Conservation (phyloP, 805 yeast genomes). For the Myxozyma neglecta region DNA sequence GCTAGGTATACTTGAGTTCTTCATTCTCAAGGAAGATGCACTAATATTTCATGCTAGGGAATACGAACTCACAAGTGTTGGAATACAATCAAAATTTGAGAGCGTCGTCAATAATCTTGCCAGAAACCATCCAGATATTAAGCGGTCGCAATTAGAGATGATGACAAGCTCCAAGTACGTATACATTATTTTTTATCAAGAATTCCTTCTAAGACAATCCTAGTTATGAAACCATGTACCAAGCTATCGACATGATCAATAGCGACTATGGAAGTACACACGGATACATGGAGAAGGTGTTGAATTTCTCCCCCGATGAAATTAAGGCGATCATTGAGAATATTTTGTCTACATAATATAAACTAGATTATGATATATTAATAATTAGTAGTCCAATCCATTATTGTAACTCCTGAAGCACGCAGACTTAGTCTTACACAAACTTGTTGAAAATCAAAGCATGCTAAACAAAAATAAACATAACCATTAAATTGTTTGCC, state of each 20-base stretch:
- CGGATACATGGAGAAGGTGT: background rate
- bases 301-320: conserved; percentile 6
- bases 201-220: too few relatives aligned
- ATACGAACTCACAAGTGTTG: conserved; percentile 70
- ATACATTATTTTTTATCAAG: too few relatives aligned
- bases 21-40: background rate
- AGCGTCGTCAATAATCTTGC: background rate
- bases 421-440: background rate
- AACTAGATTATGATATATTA: background rate
- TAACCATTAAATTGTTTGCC: background rate
- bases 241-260: background rate
- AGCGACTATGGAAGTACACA: conserved; percentile 34
- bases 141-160: background rate
- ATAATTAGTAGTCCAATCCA: background rate
- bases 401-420: background rate
- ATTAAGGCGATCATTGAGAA: background rate
- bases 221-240: conserved; percentile 9
- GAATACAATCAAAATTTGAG: conserved; percentile 43
- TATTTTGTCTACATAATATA: background rate
- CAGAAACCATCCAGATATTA: conserved; percentile 4
- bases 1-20: conserved; percentile 40
- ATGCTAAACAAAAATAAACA: background rate
- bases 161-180: background rate
- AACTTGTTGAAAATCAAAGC: background rate
- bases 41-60: conserved; percentile 45